Evolutionary conservation across 1,284 basidiomycete species (phyloP).

Genomic region (Singerocomus rubriflavus): DNA sequence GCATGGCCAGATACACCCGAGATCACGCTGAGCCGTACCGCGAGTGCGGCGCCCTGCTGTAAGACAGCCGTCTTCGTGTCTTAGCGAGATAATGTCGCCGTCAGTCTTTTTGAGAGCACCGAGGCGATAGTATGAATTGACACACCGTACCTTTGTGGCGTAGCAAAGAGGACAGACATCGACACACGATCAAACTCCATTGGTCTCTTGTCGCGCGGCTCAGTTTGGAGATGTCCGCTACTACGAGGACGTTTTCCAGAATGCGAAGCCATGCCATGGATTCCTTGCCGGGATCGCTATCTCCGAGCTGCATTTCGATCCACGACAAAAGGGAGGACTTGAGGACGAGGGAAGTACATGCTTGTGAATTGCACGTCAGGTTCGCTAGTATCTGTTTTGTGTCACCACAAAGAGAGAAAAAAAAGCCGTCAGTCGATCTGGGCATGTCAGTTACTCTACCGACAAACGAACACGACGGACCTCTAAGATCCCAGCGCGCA

Average conservation of each 20-base stretch:
- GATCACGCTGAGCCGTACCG: conserved; percentile 21
- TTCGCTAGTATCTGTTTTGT: conserved; percentile 62
- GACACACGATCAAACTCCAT: conserved; percentile 52
- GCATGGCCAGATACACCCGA: background rate
- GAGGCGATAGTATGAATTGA: background rate
- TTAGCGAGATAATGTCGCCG: background rate
- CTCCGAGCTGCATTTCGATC: conserved; percentile 70
- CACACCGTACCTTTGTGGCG: conserved; percentile 22
- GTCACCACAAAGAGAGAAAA: too few relatives aligned
- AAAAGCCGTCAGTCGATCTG: background rate
- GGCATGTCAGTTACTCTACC: background rate
- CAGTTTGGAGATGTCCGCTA: conserved; percentile 37
- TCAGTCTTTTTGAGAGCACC: background rate
- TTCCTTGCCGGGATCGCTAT: conserved; percentile 32
- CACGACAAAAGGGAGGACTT: conserved; percentile 71
- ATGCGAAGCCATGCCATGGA: conserved; percentile 63
- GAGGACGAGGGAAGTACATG: conserved; percentile 64
- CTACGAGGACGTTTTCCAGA: conserved; percentile 62
- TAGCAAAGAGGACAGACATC: conserved; percentile 49
- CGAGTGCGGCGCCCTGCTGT: conserved; percentile 13
- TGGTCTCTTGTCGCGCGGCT: conserved; percentile 50
- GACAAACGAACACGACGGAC: conserved; percentile 35
- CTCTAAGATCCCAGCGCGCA: conserved; percentile 65
- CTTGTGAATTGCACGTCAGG: conserved; percentile 63
- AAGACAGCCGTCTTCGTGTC: conserved; percentile 24